These are phyloP conservation scores for Pharnaceum exiguum DNA, from an alignment of 148 eudicot species.

Conservation along the genomic window DNA sequence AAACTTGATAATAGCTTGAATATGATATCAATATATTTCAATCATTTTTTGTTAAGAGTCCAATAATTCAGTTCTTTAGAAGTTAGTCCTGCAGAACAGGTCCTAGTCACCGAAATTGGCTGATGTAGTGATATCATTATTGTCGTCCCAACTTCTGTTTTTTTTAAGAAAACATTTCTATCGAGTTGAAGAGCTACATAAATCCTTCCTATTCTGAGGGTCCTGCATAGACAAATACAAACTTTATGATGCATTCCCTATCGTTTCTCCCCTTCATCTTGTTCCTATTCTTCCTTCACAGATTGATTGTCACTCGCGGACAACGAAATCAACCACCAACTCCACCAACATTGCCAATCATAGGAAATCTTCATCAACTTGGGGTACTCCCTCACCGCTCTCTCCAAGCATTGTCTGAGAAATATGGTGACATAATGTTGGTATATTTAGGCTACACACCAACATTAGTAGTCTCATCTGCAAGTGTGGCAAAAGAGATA, in stretches of 20 bases:
- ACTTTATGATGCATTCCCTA: conserved; percentile 1
- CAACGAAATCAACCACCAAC: conserved; percentile 27
- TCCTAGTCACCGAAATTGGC: too few relatives aligned
- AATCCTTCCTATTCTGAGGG: background rate
- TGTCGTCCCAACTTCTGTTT: too few relatives aligned
- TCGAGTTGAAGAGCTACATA: too few relatives aligned
- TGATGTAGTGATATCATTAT: too few relatives aligned
- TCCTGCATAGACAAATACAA: background rate
- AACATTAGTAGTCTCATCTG: conserved; percentile 36
- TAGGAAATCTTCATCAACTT: conserved; percentile 38
- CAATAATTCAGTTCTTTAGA: too few relatives aligned
- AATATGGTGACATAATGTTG: conserved; percentile 28
- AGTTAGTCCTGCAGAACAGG: too few relatives aligned
- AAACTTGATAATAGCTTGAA: too few relatives aligned
- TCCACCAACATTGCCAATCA: conserved; percentile 26
- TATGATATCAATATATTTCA: too few relatives aligned
- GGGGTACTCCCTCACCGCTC: conserved; percentile 20
- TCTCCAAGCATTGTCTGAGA: conserved; percentile 19
- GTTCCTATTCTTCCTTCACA: conserved; percentile 13
- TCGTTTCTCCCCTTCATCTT: background rate
- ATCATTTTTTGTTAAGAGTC: too few relatives aligned
- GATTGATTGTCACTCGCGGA: background rate
- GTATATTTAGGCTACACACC: conserved; percentile 24
- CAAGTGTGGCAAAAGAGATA: conserved; percentile 31
- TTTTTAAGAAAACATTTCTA: too few relatives aligned